Evolutionary conservation across 139 green algal genomes (phyloP).

Genomic region (Chlamydomonas schloesseri): DNA sequence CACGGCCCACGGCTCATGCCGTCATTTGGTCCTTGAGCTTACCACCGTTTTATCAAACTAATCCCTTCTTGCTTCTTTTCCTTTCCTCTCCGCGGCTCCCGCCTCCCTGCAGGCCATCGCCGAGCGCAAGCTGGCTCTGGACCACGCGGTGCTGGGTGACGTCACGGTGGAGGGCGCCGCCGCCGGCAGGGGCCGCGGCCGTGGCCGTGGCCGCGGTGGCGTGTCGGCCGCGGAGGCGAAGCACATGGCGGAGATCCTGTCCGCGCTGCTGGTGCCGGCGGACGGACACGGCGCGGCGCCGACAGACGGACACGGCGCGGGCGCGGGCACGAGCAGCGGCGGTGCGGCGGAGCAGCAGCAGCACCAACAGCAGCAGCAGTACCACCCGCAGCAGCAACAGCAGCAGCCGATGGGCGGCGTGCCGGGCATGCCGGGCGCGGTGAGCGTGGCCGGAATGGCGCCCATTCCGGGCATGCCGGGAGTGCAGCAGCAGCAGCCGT

Average conservation of each 20-base stretch:
- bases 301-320: background rate
- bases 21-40: too few species aligned
- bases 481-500: background rate
- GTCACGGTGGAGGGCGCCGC: slow-evolving; percentile 22
- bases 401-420: too few species aligned
- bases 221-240: slow-evolving; percentile 45
- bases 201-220: slow-evolving; percentile 22
- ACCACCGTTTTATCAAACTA: too few species aligned
- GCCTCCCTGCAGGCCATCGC: slow-evolving; percentile 70
- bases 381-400: slow-evolving; percentile 2
- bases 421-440: too few species aligned
- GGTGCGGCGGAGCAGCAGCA: background rate
- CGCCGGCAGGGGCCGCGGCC: slow-evolving; percentile 35
- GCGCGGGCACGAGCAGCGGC: background rate
- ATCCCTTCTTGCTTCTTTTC: too few species aligned
- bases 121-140: slow-evolving; percentile 89
- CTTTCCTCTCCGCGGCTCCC: background rate
- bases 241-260: slow-evolving; percentile 77
- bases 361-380: background rate
- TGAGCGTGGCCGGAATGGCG: too few species aligned
- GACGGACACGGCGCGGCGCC: too few species aligned
- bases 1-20: too few species aligned
- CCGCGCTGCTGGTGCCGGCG: slow-evolving; percentile 49
- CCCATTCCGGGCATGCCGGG: too few species aligned
- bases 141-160: slow-evolving; percentile 57